Percentiles rank a stretch among this genome's conserved stretches.
Evolutionary conservation across 176 grass and related monocot species (phyloP).

Genomic region (Alloteropsis semialata): DNA sequence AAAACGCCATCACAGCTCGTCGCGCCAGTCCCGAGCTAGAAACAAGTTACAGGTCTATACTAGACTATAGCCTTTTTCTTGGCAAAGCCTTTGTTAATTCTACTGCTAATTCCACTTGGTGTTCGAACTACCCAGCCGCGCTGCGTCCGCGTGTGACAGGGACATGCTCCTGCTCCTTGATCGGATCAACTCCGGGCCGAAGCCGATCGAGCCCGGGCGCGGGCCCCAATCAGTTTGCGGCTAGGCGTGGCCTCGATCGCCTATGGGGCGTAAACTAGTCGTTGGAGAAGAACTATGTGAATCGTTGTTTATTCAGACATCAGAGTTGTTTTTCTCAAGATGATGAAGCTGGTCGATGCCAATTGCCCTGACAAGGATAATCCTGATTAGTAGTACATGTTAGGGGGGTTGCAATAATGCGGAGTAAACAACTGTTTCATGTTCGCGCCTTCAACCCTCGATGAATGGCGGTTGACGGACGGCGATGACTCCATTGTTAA

Average conservation of each 20-base stretch:
- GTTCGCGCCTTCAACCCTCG: background rate
- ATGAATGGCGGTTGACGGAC: conserved; percentile 14
- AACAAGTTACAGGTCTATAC: background rate
- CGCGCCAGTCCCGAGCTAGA: background rate
- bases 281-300: background rate
- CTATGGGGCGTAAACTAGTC: background rate
- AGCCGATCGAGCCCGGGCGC: too few relatives aligned
- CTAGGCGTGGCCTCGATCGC: background rate
- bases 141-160: background rate
- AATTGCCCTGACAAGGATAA: background rate
- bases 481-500: conserved; percentile 1
- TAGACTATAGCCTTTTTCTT: too few relatives aligned
- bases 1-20: background rate
- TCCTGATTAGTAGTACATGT: background rate
- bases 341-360: background rate
- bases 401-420: conserved; percentile 14
- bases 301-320: background rate
- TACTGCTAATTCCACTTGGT: background rate
- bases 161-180: background rate
- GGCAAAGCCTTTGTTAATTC: too few relatives aligned
- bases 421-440: background rate
- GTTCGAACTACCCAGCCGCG: background rate
- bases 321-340: background rate
- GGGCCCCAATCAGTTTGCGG: background rate
- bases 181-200: background rate